Base-by-base conservation (phyloP, 176 grass and related monocot species). In the Eremochloa ophiuroides region DNA sequence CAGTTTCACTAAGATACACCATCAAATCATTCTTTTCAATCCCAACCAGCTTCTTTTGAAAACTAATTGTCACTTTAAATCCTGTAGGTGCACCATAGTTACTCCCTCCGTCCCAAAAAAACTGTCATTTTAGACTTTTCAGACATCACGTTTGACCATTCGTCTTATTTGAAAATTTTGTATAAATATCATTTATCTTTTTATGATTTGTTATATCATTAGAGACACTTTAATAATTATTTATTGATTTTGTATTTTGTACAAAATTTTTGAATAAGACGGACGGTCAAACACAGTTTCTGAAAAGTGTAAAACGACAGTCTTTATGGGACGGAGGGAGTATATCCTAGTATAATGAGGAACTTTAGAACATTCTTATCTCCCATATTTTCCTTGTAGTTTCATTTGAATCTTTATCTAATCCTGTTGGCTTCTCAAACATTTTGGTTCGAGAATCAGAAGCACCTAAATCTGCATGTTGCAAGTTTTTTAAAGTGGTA, bases 391-490 rank as follows among this genome's bases (percentile, higher is more conserved):
- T 81, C 8, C 41, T 76, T 75, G 8, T 40, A 31, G 20, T 33
- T 80, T 73, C 7, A 6, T 42, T 30, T 67, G 12, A 43, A 38
- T 23, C 42, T 28, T 29, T 68, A 31, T 48, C 29, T 29, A 44
- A 59, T 43, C 30, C 60, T 50, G 29, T 8, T 22, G 35, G 7
- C 27, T 71, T 56, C 71, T 86, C 66, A 14, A 85, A 71, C 42
- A 71, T 81, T 56, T 65, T 26, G 15, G 7, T 38, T 89, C 10
- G 55, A 23, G 41, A 27, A 56, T 13, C 63, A 58, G 28, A 74
- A 84, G 28, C 60, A 79, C 60, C 53, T 51, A 20, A 62, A 61
- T 26, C 51, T 1, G 23, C 62, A 81, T 80, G 29, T 81, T 63
- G 63, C n/a, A 80, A 15, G 70, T 65, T 34, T 80, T 81, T 8